phyloP scores from a whole-genome alignment of 2,329 filamentous ascomycete species.

The Dothideomycetes sp. region DNA sequence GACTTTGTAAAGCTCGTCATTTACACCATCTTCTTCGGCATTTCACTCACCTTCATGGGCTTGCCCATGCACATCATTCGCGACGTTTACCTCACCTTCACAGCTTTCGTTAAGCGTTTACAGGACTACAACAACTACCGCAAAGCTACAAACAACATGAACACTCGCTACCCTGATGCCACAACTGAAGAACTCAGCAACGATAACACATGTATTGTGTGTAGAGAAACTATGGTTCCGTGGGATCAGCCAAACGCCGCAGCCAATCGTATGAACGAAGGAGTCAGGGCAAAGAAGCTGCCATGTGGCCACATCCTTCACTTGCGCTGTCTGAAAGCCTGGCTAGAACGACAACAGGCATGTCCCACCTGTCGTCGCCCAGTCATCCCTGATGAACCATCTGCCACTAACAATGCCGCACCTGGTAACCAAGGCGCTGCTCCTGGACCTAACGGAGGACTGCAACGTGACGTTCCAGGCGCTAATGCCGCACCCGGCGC shows the following conservation, averaged over 20 bases:
- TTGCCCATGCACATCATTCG: slow-evolving; percentile 94
- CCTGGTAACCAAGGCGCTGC: slow-evolving; percentile 4
- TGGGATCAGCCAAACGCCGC: slow-evolving; percentile 51
- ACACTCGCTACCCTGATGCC: slow-evolving; percentile 78
- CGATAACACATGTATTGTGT: slow-evolving; percentile 96
- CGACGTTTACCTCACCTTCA: slow-evolving; percentile 86
- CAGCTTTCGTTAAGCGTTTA: slow-evolving; percentile 86
- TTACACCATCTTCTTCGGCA: slow-evolving; percentile 85
- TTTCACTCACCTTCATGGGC: slow-evolving; percentile 88
- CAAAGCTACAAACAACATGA: slow-evolving; percentile 89
- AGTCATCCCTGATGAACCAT: slow-evolving; percentile 38
- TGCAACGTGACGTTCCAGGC: not conserved
- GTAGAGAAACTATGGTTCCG: slow-evolving; percentile 85
- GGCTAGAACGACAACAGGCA: slow-evolving; percentile 94
- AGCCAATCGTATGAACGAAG: slow-evolving; percentile 53
- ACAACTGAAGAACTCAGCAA: slow-evolving; percentile 73
- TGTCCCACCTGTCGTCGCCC: slow-evolving; percentile 88
- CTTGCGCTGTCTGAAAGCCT: slow-evolving; percentile 88
- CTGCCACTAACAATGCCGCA: not conserved
- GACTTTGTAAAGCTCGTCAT: slow-evolving; percentile 87
- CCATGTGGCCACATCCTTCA: slow-evolving; percentile 94
- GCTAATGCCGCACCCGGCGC: slow-evolving; percentile 4
- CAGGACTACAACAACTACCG: slow-evolving; percentile 81
- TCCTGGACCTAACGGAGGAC: not conserved
- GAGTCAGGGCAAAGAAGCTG: slow-evolving; percentile 84